Conservation (phyloP, 225 moss, liverwort and hornwort genomes). For the Bryoerythrophyllum caledonicum region DNA sequence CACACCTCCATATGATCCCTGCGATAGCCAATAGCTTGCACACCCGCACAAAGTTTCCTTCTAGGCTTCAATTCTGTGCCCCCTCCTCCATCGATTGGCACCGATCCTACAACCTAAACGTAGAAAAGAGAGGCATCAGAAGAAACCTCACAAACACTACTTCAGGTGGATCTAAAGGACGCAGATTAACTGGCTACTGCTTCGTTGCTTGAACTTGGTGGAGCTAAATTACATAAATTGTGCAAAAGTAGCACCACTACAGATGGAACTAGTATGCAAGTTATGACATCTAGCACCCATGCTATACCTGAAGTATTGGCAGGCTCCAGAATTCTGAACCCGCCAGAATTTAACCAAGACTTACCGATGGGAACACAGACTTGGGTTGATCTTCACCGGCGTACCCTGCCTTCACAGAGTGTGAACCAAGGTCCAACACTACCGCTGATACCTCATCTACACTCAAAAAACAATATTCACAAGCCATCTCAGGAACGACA, state of each 20-base stretch:
- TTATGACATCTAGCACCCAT: background rate
- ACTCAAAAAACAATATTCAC: background rate
- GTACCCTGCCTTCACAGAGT: conserved; percentile 89
- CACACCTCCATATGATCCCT: conserved; percentile 85
- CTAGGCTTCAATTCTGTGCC: conserved; percentile 52
- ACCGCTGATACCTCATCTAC: conserved; percentile 93
- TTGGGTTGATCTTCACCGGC: conserved; percentile 96
- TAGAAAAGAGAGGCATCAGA: conserved; percentile 17
- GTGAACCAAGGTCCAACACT: conserved; percentile 91
- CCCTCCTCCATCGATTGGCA: conserved; percentile 48
- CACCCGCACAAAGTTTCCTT: conserved; percentile 74
- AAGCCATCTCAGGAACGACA: background rate
- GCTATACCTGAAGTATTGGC: background rate
- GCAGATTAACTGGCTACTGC: background rate
- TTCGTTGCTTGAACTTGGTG: too few relatives aligned
- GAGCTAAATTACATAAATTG: background rate
- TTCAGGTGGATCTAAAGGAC: background rate
- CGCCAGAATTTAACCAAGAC: background rate
- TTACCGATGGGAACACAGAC: conserved; percentile 78
- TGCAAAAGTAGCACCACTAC: background rate
- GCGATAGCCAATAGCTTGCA: conserved; percentile 81
- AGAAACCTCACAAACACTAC: background rate
- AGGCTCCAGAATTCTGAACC: background rate
- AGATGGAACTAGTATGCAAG: background rate
- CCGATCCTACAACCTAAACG: conserved; percentile 65